phyloP scores from a whole-genome alignment of 192 early-diverging fungal genomes.

The Gonapodya prolifera region DNA sequence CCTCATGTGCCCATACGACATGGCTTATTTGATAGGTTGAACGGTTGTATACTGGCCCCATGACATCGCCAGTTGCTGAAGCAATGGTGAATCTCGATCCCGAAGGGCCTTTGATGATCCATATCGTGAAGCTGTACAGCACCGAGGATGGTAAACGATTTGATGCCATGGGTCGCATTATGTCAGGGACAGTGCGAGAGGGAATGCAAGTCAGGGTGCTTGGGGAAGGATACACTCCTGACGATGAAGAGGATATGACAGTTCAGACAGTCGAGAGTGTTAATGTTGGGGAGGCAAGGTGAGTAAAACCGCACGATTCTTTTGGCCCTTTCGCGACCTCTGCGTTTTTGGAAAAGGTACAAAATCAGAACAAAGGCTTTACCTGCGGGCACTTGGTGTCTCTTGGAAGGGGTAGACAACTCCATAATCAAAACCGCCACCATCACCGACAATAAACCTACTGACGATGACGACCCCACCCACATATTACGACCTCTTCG shows the following conservation, averaged over 20 bases:
- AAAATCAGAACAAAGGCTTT: slow-evolving; percentile 66
- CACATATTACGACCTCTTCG: slow-evolving; percentile 76
- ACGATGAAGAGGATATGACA: slow-evolving; percentile 96
- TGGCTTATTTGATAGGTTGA: slow-evolving; percentile 47
- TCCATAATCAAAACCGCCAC: slow-evolving; percentile 94
- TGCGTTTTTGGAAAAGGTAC: slow-evolving; percentile 33
- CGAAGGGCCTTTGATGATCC: slow-evolving; percentile 83
- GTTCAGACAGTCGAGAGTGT: slow-evolving; percentile 58
- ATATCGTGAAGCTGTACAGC: slow-evolving; percentile 86
- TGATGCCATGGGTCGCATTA: slow-evolving; percentile 84
- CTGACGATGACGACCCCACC: slow-evolving; percentile 48
- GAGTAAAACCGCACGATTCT: slow-evolving; percentile 9
- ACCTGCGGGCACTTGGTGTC: slow-evolving; percentile 79
- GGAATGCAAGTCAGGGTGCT: slow-evolving; percentile 79
- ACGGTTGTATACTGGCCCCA: slow-evolving; percentile 30
- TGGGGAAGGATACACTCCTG: slow-evolving; percentile 78
- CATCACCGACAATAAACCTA: slow-evolving; percentile 49
- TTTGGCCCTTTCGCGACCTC: not conserved
- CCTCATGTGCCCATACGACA: not conserved
- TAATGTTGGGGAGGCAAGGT: slow-evolving; percentile 72
- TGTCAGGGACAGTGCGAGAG: slow-evolving; percentile 69
- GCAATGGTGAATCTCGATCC: slow-evolving; percentile 72
- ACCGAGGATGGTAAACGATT: slow-evolving; percentile 73
- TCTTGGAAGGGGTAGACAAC: slow-evolving; percentile 81
- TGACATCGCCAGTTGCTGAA: slow-evolving; percentile 15